Conservation (phyloP, 2,329 filamentous ascomycete species). For the Thielaviopsis punctulata region DNA sequence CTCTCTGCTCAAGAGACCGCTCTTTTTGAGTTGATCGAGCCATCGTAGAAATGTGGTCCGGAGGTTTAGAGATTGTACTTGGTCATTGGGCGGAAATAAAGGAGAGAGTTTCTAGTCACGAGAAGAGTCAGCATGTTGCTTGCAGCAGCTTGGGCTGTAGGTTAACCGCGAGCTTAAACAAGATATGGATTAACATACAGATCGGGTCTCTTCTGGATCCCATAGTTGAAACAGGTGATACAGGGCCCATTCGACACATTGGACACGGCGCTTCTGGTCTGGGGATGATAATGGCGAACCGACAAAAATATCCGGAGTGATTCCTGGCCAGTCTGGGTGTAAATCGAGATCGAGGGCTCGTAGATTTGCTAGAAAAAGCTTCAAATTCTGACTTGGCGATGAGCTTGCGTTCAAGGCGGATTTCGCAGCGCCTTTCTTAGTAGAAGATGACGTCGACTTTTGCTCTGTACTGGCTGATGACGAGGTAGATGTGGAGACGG, state of each 20-base stretch:
- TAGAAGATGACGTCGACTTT: neutral
- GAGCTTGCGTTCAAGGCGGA: neutral
- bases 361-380: constrained; percentile 67
- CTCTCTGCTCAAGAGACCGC: constrained; percentile 63
- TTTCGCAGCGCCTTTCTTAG: neutral
- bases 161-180: neutral
- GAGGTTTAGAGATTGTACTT: constrained; percentile 78
- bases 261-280: constrained; percentile 67
- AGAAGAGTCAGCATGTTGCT: constrained; percentile 5
- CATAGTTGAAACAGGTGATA: constrained; percentile 73
- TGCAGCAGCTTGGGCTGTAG: neutral
- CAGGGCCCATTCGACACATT: constrained; percentile 77
- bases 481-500: neutral
- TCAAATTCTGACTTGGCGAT: constrained; percentile 27
- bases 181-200: constrained; percentile 30
- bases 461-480: neutral
- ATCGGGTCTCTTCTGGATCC: constrained; percentile 58
- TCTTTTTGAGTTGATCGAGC: constrained; percentile 77
- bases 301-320: constrained; percentile 53
- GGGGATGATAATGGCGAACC: constrained; percentile 39
- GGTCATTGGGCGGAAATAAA: constrained; percentile 81
- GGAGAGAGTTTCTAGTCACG: constrained; percentile 60
- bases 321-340: constrained; percentile 61
- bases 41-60: constrained; percentile 66
- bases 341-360: constrained; percentile 66